Evolutionary conservation across 169 alveolate genomes (phyloP).

Genomic region (Eimeria necatrix): DNA sequence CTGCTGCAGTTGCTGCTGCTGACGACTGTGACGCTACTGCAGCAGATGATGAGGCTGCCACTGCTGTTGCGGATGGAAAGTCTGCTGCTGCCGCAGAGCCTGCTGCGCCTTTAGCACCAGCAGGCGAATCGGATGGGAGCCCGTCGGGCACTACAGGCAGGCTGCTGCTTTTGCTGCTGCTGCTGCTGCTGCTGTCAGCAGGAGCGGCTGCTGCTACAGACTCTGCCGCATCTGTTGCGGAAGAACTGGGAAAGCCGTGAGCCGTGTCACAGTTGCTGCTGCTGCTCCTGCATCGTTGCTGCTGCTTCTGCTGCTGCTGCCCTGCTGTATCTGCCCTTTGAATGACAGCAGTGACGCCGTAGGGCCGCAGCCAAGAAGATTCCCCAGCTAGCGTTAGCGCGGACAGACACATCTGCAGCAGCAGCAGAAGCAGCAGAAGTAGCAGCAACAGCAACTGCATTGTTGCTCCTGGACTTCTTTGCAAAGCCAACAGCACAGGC

Average conservation of each 20-base stretch:
- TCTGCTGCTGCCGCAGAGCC: not conserved
- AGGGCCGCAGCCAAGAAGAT: constrained; percentile 49
- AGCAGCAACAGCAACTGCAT: not conserved
- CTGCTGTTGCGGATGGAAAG: not conserved
- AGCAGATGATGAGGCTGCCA: not conserved
- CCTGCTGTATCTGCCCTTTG: not conserved
- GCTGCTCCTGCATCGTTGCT: not conserved
- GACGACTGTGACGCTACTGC: not conserved
- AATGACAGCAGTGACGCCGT: constrained; percentile 29
- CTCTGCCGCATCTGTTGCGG: constrained; percentile 10
- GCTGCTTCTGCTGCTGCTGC: constrained; percentile 29
- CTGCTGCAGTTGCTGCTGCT: constrained; percentile 24
- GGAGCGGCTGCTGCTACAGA: not conserved
- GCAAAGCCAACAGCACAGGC: not conserved
- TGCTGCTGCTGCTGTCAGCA: not conserved
- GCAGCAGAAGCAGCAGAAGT: not conserved
- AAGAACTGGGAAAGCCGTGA: not conserved
- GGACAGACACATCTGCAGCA: not conserved
- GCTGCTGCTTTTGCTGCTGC: not conserved
- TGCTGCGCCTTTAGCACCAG: not conserved
- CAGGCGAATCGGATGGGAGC: constrained; percentile 45
- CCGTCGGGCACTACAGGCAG: constrained; percentile 43
- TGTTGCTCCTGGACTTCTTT: not conserved
- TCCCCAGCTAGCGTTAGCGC: constrained; percentile 11
- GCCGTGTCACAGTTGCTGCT: not conserved